phyloP scores from a whole-genome alignment of 495 filamentous ascomycete species.

The Aspergillus sparsus region DNA sequence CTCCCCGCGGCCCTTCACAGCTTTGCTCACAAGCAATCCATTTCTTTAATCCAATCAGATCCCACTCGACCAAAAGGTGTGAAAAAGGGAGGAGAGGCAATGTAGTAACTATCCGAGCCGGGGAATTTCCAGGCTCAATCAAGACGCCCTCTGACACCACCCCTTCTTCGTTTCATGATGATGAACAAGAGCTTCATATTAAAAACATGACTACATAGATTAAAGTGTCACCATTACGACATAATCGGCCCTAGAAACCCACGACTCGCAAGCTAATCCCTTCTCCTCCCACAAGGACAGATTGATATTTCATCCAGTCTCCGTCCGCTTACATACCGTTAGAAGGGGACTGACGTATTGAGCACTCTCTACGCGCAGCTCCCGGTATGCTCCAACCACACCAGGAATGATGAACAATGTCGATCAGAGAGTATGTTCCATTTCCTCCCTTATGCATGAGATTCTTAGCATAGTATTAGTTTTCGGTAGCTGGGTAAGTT shows the following conservation, averaged over 20 bases:
- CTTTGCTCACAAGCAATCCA: not conserved
- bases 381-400: constrained; percentile 26
- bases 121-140: constrained; percentile 3
- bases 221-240: constrained; percentile 2
- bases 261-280: not conserved
- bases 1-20: not conserved
- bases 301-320: not conserved
- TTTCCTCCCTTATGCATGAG: not conserved
- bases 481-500: too few species aligned
- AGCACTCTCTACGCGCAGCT: constrained; percentile 18
- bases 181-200: not conserved
- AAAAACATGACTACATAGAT: not conserved
- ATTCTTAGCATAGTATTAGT: not conserved
- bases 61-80: not conserved
- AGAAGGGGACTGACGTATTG: constrained; percentile 17
- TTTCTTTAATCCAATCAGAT: not conserved
- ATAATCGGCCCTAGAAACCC: not conserved
- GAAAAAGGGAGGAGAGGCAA: constrained; percentile 2
- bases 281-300: not conserved
- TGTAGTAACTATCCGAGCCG: constrained; percentile 1
- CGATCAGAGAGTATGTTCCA: not conserved
- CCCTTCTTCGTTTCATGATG: not conserved
- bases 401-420: constrained; percentile 18
- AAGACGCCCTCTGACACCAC: not conserved
- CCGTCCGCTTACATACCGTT: constrained; percentile 20